Base-by-base conservation (phyloP, 75 land plant species). In the Larix kaempferi region DNA sequence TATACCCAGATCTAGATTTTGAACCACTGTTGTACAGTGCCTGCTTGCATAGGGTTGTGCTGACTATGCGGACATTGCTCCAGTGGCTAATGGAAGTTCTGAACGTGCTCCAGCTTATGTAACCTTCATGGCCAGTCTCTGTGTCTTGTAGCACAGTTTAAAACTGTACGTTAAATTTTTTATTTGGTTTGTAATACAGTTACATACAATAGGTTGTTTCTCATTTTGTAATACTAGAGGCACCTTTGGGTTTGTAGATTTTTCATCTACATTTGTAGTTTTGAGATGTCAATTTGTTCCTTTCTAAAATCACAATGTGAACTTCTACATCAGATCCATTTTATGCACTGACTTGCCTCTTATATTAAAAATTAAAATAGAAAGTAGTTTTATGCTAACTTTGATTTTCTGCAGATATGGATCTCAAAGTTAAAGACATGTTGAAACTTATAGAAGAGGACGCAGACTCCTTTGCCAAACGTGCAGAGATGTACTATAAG, bases 401-500 rank as follows among this genome's bases (percentile, higher is more conserved):
- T 73, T 56, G 54, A 2, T 56, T 52, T 52, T 17, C 14, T 55
- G 19, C 80, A 86, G 88, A 84, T 19, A 80, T 87, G 86, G 88
- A 87, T 64, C 76, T 73, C 11, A 87, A 87, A 61, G 86, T 84
- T 35, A 77, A 78, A 60, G 55, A 44, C 29, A 81, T 84, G 79
- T 55, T 84, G 27, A 75, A 56, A 23, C 66, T 87, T 54, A 81
- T 87, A n/a, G 86, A 84, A 75, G 88, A 78, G 77, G 88, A 86
- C 80, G 88, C 80, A 41, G 86, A 86, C 56, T 80, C 88, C 37
- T 86, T 86, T 59, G 82, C 86, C 14, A 76, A 80, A 80, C 75
- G 85, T 33, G 88, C 86, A 25, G 88, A 87, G 67, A 80, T 86
- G 85, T 86, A 83, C 73, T 87, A 78, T 62, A 74, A 73, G 78